Evolutionary conservation across 495 filamentous ascomycete genomes (phyloP), one percentile per base, ranked within the genome.

Genomic region (Tuber microsphaerosporum): DNA sequence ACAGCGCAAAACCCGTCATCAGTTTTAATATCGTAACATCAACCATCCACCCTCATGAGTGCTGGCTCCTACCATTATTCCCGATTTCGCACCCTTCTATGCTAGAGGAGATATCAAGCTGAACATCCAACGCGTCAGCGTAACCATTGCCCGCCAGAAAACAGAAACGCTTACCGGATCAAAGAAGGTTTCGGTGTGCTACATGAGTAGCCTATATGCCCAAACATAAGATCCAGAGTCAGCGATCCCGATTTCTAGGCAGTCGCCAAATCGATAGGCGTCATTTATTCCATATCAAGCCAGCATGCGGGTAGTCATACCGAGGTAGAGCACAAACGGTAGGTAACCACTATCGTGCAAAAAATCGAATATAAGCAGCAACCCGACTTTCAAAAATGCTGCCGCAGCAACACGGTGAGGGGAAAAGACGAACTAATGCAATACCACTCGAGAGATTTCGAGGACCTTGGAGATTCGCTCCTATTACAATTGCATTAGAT

Each of bases 381-480:
- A 44, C 51, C 73, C 75, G 56, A 71, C n/a, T 71, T 61, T 16
- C 12, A 34, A 77, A 84, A 85, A 76, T 76, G 22, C 42, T n/a
- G 65, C n/a, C 4, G 41, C 22, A 37, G 44, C 3, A n/a, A 9
- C 20, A 34, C 56, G 56, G 56, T 16, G 26, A 65, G 34, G 56
- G 71, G 45, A 68, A 46, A 44, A 51, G 41, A 78, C 89, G 70
- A 89, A 97, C 94, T 98, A 99, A 87, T 99, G 95, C 83, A 99
- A 92, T n/a, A 93, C 93, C 78, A 98, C 90, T 76, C 94, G 89
- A 73, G 93, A 96, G 84, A 97, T 86, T 84, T 99, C 95, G 82
- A 99, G 93, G 83, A 97, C 87, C 86, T 92, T 94, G 81, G 93
- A 89, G 85, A 98, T 97, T 86, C 95, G 92, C 89, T 99, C 95